Conservation (phyloP, 495 filamentous ascomycete genomes). For the Astrocystis sublimbata region DNA sequence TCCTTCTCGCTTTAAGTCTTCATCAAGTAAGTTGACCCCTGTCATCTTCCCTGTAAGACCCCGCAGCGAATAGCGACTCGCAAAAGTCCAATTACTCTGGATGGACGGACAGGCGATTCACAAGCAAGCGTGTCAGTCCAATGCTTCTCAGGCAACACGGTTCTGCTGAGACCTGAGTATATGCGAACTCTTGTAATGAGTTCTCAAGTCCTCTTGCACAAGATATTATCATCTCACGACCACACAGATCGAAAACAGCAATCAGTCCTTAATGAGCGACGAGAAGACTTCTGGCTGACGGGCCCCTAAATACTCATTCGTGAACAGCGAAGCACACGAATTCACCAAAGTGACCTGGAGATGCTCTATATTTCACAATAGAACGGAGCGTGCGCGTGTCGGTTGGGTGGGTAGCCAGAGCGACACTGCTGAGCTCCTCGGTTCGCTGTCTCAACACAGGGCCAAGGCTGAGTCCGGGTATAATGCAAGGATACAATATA, state of each 20-base stretch:
- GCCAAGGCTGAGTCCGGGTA: background rate
- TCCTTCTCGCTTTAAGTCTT: background rate
- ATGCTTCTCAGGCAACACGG: background rate
- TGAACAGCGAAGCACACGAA: background rate
- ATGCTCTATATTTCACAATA: too few relatives aligned
- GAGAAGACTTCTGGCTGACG: background rate
- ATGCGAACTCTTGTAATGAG: background rate
- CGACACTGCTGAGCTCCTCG: too few relatives aligned
- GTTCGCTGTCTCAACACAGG: too few relatives aligned
- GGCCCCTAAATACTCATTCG: background rate
- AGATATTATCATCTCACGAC: background rate
- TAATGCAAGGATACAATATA: background rate
- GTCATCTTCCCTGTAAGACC: background rate
- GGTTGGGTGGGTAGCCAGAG: too few relatives aligned
- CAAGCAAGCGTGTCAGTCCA: background rate
- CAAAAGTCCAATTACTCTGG: background rate
- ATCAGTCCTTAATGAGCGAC: background rate
- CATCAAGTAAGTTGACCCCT: background rate
- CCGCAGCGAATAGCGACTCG: background rate
- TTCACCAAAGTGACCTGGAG: too few relatives aligned
- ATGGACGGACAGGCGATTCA: background rate
- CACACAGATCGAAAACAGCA: background rate
- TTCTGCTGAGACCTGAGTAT: background rate
- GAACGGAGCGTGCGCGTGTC: too few relatives aligned
- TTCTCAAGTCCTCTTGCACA: background rate